Percentiles rank a stretch among this genome's conserved stretches.
Evolutionary conservation across 345 rosid genomes (phyloP).

Genomic region (Citrus australasica): DNA sequence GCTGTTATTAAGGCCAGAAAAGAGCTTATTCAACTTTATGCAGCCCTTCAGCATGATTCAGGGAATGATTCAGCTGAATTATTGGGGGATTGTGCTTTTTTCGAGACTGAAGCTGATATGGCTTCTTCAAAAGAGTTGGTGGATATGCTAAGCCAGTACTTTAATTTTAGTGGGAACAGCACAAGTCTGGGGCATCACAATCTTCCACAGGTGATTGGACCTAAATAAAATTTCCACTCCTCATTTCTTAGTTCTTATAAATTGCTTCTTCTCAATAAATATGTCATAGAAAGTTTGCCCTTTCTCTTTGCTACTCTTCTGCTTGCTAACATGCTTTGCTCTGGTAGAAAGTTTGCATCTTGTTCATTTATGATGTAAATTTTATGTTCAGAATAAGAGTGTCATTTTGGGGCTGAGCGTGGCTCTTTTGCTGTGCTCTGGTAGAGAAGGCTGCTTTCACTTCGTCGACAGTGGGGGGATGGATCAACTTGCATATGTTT

Average conservation of each 20-base stretch:
- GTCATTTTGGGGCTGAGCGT: slow-evolving; percentile 67
- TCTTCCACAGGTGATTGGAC: slow-evolving; percentile 55
- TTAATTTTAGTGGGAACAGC: slow-evolving; percentile 41
- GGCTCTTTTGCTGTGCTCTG: slow-evolving; percentile 78
- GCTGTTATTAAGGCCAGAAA: slow-evolving; percentile 46
- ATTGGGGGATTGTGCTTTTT: slow-evolving; percentile 36
- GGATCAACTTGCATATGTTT: slow-evolving; percentile 57
- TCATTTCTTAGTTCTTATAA: not conserved
- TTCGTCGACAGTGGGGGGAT: slow-evolving; percentile 82
- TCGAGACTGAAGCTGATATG: slow-evolving; percentile 51
- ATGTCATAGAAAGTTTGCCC: not conserved
- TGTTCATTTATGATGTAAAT: slow-evolving; percentile 11
- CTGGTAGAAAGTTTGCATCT: too few relatives aligned
- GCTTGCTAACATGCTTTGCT: not conserved
- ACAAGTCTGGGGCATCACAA: slow-evolving; percentile 38
- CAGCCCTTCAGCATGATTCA: slow-evolving; percentile 35
- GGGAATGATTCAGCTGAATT: slow-evolving; percentile 40
- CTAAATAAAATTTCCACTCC: not conserved
- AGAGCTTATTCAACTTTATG: slow-evolving; percentile 52
- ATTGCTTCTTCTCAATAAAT: not conserved
- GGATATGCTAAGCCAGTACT: slow-evolving; percentile 43
- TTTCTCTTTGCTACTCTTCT: not conserved
- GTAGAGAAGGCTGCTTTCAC: slow-evolving; percentile 90
- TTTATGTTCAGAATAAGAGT: slow-evolving; percentile 60
- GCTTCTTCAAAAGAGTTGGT: slow-evolving; percentile 69